phyloP scores from a whole-genome alignment of 768 basidiomycete species.

The Pleurotus sapidus region DNA sequence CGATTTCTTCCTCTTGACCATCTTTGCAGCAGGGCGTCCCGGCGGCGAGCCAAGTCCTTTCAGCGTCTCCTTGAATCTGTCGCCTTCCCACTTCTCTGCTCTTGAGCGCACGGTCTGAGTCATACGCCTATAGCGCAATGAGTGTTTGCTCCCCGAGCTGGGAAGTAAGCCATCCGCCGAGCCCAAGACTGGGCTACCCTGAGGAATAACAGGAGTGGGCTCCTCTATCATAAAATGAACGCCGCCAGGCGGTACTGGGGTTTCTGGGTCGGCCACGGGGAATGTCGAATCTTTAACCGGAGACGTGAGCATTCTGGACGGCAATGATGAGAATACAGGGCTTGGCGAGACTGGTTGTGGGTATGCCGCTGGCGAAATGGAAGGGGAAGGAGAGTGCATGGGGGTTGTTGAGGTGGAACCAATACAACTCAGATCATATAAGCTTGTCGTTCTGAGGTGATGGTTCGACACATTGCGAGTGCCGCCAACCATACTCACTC shows the following conservation, averaged over 20 bases:
- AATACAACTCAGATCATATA: constrained; percentile 48
- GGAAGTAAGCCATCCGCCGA: constrained; percentile 6
- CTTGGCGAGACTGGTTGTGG: constrained; percentile 5
- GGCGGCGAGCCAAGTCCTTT: constrained; percentile 1
- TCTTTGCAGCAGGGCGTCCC: background rate
- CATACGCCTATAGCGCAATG: constrained; percentile 36
- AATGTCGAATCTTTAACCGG: background rate
- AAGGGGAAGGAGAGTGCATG: constrained; percentile 31
- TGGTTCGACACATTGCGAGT: constrained; percentile 30
- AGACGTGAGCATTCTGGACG: background rate
- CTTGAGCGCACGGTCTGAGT: constrained; percentile 54
- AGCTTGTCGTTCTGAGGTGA: constrained; percentile 53
- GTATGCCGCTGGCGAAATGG: constrained; percentile 12
- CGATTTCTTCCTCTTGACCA: background rate
- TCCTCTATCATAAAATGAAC: background rate
- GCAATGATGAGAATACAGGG: constrained; percentile 33
- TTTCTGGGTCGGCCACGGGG: background rate
- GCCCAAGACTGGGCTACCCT: constrained; percentile 15
- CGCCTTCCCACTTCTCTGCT: constrained; percentile 57
- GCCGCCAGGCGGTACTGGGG: background rate
- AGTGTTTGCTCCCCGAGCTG: constrained; percentile 14
- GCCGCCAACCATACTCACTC: constrained; percentile 28
- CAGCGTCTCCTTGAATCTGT: constrained; percentile 41
- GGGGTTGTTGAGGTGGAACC: constrained; percentile 31
- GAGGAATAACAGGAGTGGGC: constrained; percentile 11